phyloP scores from a whole-genome alignment of 2,329 filamentous ascomycete genomes.

The Colletotrichum filicis region DNA sequence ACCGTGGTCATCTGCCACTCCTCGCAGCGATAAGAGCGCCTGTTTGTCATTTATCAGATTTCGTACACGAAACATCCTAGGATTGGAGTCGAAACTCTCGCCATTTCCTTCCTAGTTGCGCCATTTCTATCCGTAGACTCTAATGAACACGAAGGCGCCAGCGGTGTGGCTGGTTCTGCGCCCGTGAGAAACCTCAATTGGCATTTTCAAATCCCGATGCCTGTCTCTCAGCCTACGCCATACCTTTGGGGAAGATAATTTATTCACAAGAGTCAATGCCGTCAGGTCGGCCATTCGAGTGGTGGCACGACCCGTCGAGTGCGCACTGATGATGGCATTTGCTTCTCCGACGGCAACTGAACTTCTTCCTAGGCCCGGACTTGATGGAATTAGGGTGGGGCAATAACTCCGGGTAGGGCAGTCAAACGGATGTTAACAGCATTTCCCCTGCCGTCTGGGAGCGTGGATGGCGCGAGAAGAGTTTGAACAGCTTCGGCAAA shows the following conservation, averaged over 20 bases:
- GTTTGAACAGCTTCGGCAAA: not conserved
- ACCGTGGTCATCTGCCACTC: not conserved
- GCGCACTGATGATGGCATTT: too few species aligned
- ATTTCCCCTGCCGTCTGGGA: too few species aligned
- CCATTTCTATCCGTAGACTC: not conserved
- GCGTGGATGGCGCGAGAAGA: not conserved
- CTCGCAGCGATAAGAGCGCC: not conserved
- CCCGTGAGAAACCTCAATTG: not conserved
- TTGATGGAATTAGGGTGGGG: too few species aligned
- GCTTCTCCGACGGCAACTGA: too few species aligned
- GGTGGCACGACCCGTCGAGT: too few species aligned
- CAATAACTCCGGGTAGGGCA: too few species aligned
- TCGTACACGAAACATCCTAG: not conserved
- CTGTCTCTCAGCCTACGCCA: too few species aligned
- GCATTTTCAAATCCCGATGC: not conserved
- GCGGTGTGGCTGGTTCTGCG: not conserved
- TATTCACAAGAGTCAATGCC: too few species aligned
- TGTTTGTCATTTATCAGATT: not conserved
- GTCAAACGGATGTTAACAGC: too few species aligned
- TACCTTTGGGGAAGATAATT: too few species aligned
- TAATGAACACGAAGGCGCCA: not conserved
- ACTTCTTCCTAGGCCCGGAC: too few species aligned
- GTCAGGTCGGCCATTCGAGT: too few species aligned
- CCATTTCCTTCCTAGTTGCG: not conserved
- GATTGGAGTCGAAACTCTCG: not conserved